phyloP scores from a whole-genome alignment of 1,139 yeast genomes.

The Nakaseomyces glabratus region DNA sequence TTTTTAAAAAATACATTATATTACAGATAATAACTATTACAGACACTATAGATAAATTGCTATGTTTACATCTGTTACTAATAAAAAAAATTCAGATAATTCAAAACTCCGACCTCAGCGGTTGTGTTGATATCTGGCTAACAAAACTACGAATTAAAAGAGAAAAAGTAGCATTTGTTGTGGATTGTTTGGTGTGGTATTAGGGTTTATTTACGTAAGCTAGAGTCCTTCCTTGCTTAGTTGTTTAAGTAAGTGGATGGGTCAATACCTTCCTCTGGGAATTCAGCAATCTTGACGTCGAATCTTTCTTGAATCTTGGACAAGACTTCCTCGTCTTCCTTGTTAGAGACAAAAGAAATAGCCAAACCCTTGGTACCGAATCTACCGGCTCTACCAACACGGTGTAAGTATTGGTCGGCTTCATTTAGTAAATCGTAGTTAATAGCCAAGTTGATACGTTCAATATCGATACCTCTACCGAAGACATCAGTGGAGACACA shows the following conservation, averaged over 20 bases:
- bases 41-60: no score
- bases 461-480: conserved; percentile 99
- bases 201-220: no score
- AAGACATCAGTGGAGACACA: conserved; percentile 98
- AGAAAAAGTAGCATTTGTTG: no score
- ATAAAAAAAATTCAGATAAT: no score
- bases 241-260: conserved; percentile 98
- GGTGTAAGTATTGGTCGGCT: conserved; percentile 96
- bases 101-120: conserved; percentile 1
- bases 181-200: no score
- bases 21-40: no score
- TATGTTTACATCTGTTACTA: no score
- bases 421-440: conserved; percentile 84
- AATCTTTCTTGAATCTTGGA: conserved; percentile 94
- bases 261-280: conserved; percentile 98
- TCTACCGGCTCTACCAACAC: conserved; percentile 99
- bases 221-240: conserved; percentile 33
- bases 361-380: conserved; percentile 99
- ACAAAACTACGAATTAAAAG: neutral
- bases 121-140: conserved; percentile 1
- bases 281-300: conserved; percentile 88
- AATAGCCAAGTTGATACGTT: conserved; percentile 95
- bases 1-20: no score
- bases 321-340: conserved; percentile 83
- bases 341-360: conserved; percentile 76